These are phyloP conservation scores for Sporothrix sp. DNA, from an alignment of 2,329 filamentous ascomycete species.

Conservation along the genomic window DNA sequence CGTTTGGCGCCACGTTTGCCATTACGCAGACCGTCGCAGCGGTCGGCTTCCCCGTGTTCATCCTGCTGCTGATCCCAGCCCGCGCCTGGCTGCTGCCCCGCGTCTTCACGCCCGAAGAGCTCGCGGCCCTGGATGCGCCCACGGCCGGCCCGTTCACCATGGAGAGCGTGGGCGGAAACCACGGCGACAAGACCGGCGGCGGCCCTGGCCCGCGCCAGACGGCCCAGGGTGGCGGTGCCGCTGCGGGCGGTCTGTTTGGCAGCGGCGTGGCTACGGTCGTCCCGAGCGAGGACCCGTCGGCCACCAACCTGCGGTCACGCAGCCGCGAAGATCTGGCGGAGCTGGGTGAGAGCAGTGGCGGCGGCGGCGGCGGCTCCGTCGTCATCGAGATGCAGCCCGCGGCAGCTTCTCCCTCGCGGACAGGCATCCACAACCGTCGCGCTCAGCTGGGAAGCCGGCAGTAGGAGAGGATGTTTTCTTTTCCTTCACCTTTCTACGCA, in stretches of 20 bases:
- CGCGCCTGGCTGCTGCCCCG: constrained; percentile 54
- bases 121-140: constrained; percentile 57
- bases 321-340: constrained; percentile 14
- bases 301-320: background rate
- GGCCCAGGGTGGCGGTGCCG: background rate
- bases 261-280: constrained; percentile 2
- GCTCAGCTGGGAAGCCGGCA: background rate
- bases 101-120: constrained; percentile 50
- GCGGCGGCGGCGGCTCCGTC: background rate
- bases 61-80: constrained; percentile 57
- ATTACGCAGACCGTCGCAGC: constrained; percentile 74
- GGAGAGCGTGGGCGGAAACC: constrained; percentile 61
- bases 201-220: background rate
- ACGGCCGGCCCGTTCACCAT: constrained; percentile 68
- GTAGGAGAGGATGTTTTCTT: background rate
- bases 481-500: background rate
- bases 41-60: constrained; percentile 70
- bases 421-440: constrained; percentile 16
- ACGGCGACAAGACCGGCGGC: constrained; percentile 31
- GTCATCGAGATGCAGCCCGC: constrained; percentile 8
- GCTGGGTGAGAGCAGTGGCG: constrained; percentile 10
- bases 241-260: background rate
- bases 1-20: constrained; percentile 69
- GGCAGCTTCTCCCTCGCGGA: background rate
- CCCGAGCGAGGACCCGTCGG: constrained; percentile 5